Conservation (phyloP, 106 monocot genomes). For the Phalaenopsis aphrodite region DNA sequence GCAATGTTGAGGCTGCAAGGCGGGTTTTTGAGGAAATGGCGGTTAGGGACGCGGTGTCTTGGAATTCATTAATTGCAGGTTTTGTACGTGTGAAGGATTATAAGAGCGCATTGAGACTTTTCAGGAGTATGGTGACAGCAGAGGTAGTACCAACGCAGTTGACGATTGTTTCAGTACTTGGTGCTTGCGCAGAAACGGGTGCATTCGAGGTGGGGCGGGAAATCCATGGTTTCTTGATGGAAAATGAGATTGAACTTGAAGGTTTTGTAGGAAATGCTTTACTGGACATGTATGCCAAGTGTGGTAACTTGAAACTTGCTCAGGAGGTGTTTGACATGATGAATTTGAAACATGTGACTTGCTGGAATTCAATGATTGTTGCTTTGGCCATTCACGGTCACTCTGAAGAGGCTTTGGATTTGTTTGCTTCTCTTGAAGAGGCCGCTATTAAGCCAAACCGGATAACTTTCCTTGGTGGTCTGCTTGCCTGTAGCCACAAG, state of each 20-base stretch:
- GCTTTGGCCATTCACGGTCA: conserved; percentile 49
- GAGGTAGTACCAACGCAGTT: conserved; percentile 39
- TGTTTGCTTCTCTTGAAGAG: conserved; percentile 54
- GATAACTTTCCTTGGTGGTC: conserved; percentile 49
- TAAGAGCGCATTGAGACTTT: conserved; percentile 28
- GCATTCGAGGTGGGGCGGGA: conserved; percentile 28
- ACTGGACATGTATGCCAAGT: conserved; percentile 74
- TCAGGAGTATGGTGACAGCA: conserved; percentile 35
- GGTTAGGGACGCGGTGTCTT: conserved; percentile 39
- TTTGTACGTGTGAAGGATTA: conserved; percentile 32
- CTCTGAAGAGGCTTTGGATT: conserved; percentile 41
- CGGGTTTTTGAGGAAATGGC: conserved; percentile 53
- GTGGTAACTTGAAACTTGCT: conserved; percentile 39
- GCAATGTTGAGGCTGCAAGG: conserved; percentile 31
- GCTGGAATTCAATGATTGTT: conserved; percentile 79
- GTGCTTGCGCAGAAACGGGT: conserved; percentile 53
- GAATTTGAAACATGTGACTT: conserved; percentile 46
- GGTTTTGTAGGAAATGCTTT: conserved; percentile 63
- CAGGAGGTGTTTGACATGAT: conserved; percentile 51
- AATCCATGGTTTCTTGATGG: conserved; percentile 34
- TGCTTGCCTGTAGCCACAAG: conserved; percentile 66
- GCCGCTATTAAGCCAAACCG: conserved; percentile 28
- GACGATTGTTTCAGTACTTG: conserved; percentile 54
- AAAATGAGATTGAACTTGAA: conserved; percentile 29
- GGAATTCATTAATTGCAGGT: conserved; percentile 55